Evolutionary conservation across 2,329 filamentous ascomycete species (phyloP), one percentile per base, ranked within the genome.

Genomic region (Pseudogymnoascus sp.): DNA sequence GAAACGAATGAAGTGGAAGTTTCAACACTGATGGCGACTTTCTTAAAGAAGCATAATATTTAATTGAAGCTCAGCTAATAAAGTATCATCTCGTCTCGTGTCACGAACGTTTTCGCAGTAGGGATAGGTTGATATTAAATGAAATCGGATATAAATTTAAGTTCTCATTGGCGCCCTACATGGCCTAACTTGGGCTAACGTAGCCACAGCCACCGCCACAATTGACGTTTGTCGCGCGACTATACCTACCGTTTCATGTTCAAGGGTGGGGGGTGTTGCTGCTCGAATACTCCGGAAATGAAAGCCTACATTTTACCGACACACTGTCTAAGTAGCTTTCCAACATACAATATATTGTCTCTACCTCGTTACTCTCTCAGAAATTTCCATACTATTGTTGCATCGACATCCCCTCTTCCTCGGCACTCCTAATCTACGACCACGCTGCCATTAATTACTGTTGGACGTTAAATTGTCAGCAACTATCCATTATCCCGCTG

Each of bases 21-120:
- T 65, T 24, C 65, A 46, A 41, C 63, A 61, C 64, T 63, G 63
- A 16, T 65, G 43, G 5, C 64, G 50, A n/a, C 50, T 63, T 19
- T 53, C 53, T 8, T 64, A 63, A 53, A 64, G 62, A 5, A 61
- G 61, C 43, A 16, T 50, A 10, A 10, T 50, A 50, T 50, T 16
- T 50, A 28, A 11, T 2, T 2, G 4, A 11, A 22, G 19, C n/a
- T 6, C 10, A 43, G 40, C 4, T 22, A 22, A 5, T 43, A 22
- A 28, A 50, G 5, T 50, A 28, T 50, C 3, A 6, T 10, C 19
- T 19, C 19, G 19, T 19, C 19, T 19, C 19, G 19, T 19, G 19
- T 19, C 19, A 19, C 19, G 19, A 19, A 19, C 19, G 19, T 19
- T 19, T 19, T 19, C 19, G 19, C 19, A 19, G 19, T 19, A 19